These are phyloP conservation scores for Fusarium mangiferae DNA, from an alignment of 2,329 filamentous ascomycete species.

Conservation along the genomic window DNA sequence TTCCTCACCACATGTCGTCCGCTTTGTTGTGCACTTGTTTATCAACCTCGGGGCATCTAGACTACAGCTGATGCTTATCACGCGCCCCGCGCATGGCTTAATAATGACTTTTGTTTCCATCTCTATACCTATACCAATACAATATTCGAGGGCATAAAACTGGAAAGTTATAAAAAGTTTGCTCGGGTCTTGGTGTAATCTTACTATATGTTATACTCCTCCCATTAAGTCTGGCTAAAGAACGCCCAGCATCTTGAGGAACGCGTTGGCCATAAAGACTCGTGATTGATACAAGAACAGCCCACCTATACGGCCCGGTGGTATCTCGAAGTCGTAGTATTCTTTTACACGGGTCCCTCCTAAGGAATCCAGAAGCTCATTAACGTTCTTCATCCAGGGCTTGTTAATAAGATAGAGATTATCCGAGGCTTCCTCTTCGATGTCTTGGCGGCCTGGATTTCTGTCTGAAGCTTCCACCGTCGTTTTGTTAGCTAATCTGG, in stretches of 20 bases:
- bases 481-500: neutral
- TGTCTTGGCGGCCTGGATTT: neutral
- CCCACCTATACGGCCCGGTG: neutral
- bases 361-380: neutral
- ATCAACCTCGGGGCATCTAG: too few species aligned
- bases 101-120: neutral
- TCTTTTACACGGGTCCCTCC: neutral
- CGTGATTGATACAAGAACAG: neutral
- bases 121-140: neutral
- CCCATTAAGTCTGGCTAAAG: neutral
- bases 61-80: too few species aligned
- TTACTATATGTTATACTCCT: neutral
- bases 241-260: neutral
- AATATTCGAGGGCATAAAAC: fast-evolving
- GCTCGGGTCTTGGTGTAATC: neutral
- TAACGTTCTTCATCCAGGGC: neutral
- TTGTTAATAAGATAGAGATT: neutral
- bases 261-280: neutral
- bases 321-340: neutral
- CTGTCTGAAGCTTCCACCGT: neutral
- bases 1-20: too few species aligned
- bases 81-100: too few species aligned
- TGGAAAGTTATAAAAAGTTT: too few species aligned
- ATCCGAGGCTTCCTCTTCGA: neutral
- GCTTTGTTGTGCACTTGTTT: too few species aligned